Percentiles rank a stretch among this genome's conserved stretches.
Evolutionary conservation across 768 basidiomycete species (phyloP).

Genomic region (Chalciporus sphaerocephalus): DNA sequence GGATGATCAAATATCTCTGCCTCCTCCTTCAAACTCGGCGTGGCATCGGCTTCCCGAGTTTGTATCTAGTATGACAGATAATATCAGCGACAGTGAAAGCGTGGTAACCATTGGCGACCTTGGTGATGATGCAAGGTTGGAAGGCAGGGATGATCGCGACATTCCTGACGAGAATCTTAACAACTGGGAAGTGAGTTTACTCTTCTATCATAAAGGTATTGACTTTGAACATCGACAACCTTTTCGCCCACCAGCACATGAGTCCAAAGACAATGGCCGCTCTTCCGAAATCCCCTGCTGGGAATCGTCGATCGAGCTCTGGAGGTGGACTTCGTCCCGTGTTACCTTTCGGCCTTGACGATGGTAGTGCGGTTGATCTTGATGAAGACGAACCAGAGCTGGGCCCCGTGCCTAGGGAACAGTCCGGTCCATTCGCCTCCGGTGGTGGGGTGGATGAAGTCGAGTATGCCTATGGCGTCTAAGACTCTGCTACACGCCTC

Average conservation of each 20-base stretch:
- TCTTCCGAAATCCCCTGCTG: slow-evolving; percentile 85
- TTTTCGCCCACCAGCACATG: slow-evolving; percentile 63
- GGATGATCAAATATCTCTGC: slow-evolving; percentile 47
- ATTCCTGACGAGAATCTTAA: slow-evolving; percentile 77
- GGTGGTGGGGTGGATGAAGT: slow-evolving; percentile 88
- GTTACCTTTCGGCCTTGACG: slow-evolving; percentile 70
- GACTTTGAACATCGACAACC: slow-evolving; percentile 2
- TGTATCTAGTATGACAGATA: slow-evolving; percentile 76
- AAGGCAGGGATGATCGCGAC: slow-evolving; percentile 60
- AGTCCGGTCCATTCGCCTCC: slow-evolving; percentile 67
- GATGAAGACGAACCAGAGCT: slow-evolving; percentile 70
- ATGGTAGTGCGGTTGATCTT: slow-evolving; percentile 63
- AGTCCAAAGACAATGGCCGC: slow-evolving; percentile 94
- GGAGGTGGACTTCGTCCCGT: slow-evolving; percentile 84
- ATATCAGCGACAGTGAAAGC: slow-evolving; percentile 92
- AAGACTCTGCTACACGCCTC: background rate
- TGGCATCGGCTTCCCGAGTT: slow-evolving; percentile 84
- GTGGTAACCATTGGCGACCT: slow-evolving; percentile 87
- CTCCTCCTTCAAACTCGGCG: slow-evolving; percentile 44
- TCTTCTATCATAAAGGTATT: too few species aligned
- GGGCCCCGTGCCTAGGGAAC: slow-evolving; percentile 73
- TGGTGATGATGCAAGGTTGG: slow-evolving; percentile 70
- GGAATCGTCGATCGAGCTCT: slow-evolving; percentile 75
- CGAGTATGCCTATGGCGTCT: slow-evolving; percentile 70
- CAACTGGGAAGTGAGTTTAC: slow-evolving; percentile 83